Percentiles rank a stretch among this genome's conserved stretches.
These are phyloP conservation scores for Exserohilum rostratum DNA, from an alignment of 2,329 filamentous ascomycete species.

Conservation along the genomic window DNA sequence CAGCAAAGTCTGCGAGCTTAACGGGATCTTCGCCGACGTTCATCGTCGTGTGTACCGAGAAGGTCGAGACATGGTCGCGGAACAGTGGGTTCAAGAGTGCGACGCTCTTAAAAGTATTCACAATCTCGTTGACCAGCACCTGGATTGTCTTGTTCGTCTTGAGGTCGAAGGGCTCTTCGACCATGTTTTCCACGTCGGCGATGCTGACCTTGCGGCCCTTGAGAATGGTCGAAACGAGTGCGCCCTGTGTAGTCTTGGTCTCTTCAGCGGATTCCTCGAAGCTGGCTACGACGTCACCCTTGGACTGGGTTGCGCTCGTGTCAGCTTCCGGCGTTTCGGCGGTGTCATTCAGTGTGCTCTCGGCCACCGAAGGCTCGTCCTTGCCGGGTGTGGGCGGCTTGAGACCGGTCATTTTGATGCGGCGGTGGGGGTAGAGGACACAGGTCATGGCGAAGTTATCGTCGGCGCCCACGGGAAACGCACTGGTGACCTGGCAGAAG, in stretches of 20 bases:
- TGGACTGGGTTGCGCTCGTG: conserved; percentile 54
- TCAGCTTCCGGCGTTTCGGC: conserved; percentile 53
- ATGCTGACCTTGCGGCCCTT: conserved; percentile 91
- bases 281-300: conserved; percentile 91
- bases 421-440: conserved; percentile 92
- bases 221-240: conserved; percentile 89
- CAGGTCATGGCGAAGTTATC: conserved; percentile 87
- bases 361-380: conserved; percentile 37
- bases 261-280: conserved; percentile 84
- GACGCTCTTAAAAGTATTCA: conserved; percentile 98
- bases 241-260: conserved; percentile 55
- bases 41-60: conserved; percentile 77
- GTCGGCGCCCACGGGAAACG: conserved; percentile 81
- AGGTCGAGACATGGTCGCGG: conserved; percentile 95
- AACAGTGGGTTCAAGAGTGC: conserved; percentile 93
- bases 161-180: conserved; percentile 86
- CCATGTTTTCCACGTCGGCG: conserved; percentile 92
- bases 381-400: conserved; percentile 66
- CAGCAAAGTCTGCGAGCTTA: conserved; percentile 95
- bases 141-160: conserved; percentile 88
- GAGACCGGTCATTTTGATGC: conserved; percentile 86
- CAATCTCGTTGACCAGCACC: conserved; percentile 94
- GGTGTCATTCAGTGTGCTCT: conserved; percentile 51
- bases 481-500: conserved; percentile 96
- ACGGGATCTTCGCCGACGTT: conserved; percentile 95